Evolutionary conservation across 1,139 yeast genomes (phyloP).

Genomic region (Hansenula sp.): DNA sequence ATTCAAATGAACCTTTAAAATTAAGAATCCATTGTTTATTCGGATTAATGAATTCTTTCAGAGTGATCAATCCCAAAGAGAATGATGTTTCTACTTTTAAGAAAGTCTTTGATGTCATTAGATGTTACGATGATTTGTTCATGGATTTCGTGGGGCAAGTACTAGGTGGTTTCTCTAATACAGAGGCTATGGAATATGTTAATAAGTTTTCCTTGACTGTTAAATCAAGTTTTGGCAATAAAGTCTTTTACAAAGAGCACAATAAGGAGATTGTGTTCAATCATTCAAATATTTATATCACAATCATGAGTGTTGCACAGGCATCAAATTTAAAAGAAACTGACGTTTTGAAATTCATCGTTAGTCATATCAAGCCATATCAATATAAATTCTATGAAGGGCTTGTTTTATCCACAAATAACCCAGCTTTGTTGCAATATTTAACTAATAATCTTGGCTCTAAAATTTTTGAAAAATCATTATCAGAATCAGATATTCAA

Average conservation of each 20-base stretch:
- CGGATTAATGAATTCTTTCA: conserved; percentile 1
- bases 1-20: neutral
- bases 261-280: conserved; percentile 5
- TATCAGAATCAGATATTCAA: conserved; percentile 4
- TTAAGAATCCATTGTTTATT: conserved; percentile 8
- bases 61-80: conserved; percentile 3
- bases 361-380: conserved; percentile 11
- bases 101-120: neutral
- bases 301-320: conserved; percentile 5
- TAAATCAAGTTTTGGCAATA: conserved; percentile 15
- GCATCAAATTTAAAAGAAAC: conserved; percentile 5
- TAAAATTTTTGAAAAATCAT: conserved; percentile 12
- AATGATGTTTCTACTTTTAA: neutral
- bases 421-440: conserved; percentile 6
- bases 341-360: conserved; percentile 15
- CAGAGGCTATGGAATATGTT: conserved; percentile 11
- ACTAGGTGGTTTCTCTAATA: neutral
- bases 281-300: conserved; percentile 11
- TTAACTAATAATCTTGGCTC: conserved; percentile 21
- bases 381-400: conserved; percentile 14
- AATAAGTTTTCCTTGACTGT: conserved; percentile 12
- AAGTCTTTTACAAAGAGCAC: conserved; percentile 1
- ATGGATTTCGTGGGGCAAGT: neutral
- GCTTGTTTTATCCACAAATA: neutral
- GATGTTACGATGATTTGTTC: conserved; percentile 1